These are phyloP conservation scores for Scedosporium apiospermum DNA, from an alignment of 2,329 filamentous ascomycete genomes.

Conservation along the genomic window DNA sequence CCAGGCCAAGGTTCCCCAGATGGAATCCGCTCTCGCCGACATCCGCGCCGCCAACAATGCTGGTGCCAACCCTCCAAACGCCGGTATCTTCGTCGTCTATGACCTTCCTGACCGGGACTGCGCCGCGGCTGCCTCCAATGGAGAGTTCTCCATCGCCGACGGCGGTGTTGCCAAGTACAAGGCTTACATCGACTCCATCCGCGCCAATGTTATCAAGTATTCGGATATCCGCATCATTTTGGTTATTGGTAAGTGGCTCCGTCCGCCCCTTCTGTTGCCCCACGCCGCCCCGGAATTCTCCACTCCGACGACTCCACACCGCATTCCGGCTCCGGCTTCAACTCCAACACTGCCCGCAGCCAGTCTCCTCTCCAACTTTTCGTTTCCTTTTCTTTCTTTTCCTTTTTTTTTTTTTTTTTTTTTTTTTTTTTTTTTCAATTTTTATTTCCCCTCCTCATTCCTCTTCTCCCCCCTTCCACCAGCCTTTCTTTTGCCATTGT, in stretches of 20 bases:
- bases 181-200: constrained; percentile 42
- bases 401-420: constrained; percentile 5
- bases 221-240: constrained; percentile 33
- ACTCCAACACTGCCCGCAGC: no score
- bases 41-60: constrained; percentile 28
- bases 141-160: constrained; percentile 41
- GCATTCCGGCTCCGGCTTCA: no score
- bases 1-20: constrained; percentile 35
- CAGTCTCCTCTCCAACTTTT: neutral
- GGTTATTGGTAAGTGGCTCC: constrained; percentile 26
- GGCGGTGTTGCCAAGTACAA: constrained; percentile 43
- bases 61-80: constrained; percentile 25
- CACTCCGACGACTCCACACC: no score
- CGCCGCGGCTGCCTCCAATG: constrained; percentile 45
- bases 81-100: constrained; percentile 44
- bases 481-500: no score
- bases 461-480: no score
- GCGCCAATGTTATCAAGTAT: constrained; percentile 28
- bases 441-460: no score
- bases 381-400: constrained; percentile 13
- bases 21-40: constrained; percentile 34
- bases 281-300: no score
- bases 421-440: neutral
- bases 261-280: no score
- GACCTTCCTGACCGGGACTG: constrained; percentile 50